Evolutionary conservation across 139 green algal species (phyloP).

Genomic region (Tetradesmus lagerheimii): DNA sequence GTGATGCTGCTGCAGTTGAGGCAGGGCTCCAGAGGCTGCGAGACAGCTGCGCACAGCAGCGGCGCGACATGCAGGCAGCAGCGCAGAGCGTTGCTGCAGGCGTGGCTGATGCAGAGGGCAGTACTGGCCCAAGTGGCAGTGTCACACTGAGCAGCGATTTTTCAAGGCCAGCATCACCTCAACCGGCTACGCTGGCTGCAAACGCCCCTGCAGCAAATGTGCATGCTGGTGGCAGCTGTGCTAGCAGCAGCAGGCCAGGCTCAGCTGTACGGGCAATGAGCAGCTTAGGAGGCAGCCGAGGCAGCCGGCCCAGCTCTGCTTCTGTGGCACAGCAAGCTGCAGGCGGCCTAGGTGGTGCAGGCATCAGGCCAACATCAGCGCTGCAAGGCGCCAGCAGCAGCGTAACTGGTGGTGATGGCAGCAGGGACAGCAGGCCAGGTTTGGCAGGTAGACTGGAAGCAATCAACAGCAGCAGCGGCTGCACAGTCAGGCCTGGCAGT

Average conservation of each 20-base stretch:
- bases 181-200: not conserved
- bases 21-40: constrained; percentile 15
- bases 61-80: not conserved
- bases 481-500: too few species aligned
- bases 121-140: not conserved
- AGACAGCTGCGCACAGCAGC: constrained; percentile 34
- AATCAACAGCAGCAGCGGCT: not conserved
- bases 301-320: not conserved
- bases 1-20: not conserved
- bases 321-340: not conserved
- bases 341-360: not conserved
- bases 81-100: constrained; percentile 13
- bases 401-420: not conserved
- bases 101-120: not conserved
- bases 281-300: not conserved
- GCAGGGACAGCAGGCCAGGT: not conserved
- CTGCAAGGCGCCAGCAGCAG: not conserved
- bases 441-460: not conserved
- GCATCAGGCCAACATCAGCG: not conserved
- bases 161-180: not conserved
- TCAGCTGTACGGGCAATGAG: not conserved
- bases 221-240: not conserved
- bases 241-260: not conserved
- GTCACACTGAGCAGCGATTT: not conserved
- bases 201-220: not conserved